Conservation (phyloP, 2,329 filamentous ascomycete genomes). For the Metarhizium brunneum region DNA sequence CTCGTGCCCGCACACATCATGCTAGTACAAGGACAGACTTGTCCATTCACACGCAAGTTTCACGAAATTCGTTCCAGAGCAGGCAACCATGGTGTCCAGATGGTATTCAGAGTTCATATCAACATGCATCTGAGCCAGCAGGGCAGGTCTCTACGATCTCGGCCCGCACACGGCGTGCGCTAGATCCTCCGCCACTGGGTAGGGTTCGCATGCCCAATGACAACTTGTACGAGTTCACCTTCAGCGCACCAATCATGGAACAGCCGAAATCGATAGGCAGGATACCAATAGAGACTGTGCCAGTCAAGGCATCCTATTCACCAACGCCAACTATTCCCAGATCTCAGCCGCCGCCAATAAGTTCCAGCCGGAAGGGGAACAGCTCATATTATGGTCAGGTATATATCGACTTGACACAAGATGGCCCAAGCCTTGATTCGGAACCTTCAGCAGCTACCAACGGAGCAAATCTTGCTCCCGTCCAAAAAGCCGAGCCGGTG, state of each 20-base stretch:
- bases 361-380: not conserved
- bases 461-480: not conserved
- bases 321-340: not conserved
- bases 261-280: not conserved
- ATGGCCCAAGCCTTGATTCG: not conserved
- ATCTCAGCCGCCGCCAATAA: not conserved
- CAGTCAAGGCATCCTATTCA: not conserved
- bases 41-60: not conserved
- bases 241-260: not conserved
- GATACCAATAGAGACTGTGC: not conserved
- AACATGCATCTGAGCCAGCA: not conserved
- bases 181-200: not conserved
- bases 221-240: not conserved
- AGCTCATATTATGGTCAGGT: not conserved
- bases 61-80: not conserved
- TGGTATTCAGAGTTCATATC: not conserved
- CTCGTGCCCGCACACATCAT: not conserved
- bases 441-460: not conserved
- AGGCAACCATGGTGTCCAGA: not conserved
- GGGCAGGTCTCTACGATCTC: not conserved
- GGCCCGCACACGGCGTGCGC: not conserved
- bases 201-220: not conserved
- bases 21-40: not conserved
- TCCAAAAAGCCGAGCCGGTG: not conserved
- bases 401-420: constrained; percentile 1